Percentiles rank a stretch among this genome's conserved stretches.
phyloP scores from a whole-genome alignment of 192 early-diverging fungal genomes.

The Coemansia sp. region DNA sequence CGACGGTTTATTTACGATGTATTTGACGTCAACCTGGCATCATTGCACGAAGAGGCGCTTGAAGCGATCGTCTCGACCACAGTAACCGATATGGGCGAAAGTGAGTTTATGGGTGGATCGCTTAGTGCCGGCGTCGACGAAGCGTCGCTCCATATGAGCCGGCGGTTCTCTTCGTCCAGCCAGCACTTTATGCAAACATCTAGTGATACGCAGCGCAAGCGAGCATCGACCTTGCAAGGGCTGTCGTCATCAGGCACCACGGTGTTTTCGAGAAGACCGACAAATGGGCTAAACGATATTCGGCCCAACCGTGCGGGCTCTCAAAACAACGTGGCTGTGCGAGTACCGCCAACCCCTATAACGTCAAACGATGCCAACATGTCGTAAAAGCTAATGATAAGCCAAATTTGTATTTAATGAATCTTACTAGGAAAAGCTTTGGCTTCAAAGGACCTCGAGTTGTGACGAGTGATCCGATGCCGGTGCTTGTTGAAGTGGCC shows the following conservation, averaged over 20 bases:
- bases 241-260: constrained; percentile 18
- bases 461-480: too few species aligned
- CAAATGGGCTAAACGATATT: constrained; percentile 30
- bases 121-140: neutral
- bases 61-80: neutral
- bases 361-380: neutral
- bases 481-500: too few species aligned
- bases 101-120: neutral
- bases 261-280: constrained; percentile 36
- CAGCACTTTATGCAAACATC: constrained; percentile 12
- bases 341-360: constrained; percentile 12
- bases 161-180: constrained; percentile 36
- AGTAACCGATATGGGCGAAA: neutral
- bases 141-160: neutral
- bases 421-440: too few species aligned
- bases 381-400: too few species aligned
- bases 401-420: too few species aligned
- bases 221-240: constrained; percentile 49
- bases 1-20: constrained; percentile 47
- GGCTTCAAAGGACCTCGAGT: too few species aligned
- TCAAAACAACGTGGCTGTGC: neutral
- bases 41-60: constrained; percentile 28
- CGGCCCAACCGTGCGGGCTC: constrained; percentile 3
- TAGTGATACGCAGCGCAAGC: constrained; percentile 36
- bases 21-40: constrained; percentile 50